A percentile compares a stretch with the other conserved stretches of the same genome.
phyloP scores from a whole-genome alignment of 2,329 filamentous ascomycete genomes.

The Peltaster fructicola region DNA sequence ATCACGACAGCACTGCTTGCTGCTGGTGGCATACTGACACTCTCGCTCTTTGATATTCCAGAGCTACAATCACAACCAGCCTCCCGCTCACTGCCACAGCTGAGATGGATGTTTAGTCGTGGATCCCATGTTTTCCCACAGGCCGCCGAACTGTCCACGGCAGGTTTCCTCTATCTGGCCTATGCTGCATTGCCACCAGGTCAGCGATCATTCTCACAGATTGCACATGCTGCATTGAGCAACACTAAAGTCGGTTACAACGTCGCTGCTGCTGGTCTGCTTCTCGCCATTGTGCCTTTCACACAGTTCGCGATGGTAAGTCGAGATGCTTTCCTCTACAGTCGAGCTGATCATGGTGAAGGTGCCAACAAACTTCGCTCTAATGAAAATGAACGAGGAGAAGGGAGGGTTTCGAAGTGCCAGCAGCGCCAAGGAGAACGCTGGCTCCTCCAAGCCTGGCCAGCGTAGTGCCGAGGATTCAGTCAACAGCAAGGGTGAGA shows the following conservation, averaged over 20 bases:
- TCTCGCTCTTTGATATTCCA: conserved; percentile 11
- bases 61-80: conserved; percentile 12
- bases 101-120: conserved; percentile 11
- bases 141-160: conserved; percentile 7
- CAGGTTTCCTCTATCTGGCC: conserved; percentile 11
- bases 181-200: conserved; percentile 6
- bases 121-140: conserved; percentile 12
- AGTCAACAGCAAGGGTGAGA: conserved; percentile 7
- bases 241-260: conserved; percentile 9
- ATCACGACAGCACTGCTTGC: conserved; percentile 10
- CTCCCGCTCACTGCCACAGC: conserved; percentile 9
- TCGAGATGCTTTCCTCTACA: too few relatives aligned
- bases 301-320: too few relatives aligned
- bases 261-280: conserved; percentile 9
- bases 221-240: conserved; percentile 6
- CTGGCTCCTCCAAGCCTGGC: conserved; percentile 5
- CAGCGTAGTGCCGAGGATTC: conserved; percentile 10
- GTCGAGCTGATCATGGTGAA: too few relatives aligned
- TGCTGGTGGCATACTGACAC: conserved; percentile 9
- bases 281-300: conserved; percentile 9
- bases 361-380: conserved; percentile 13
- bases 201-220: conserved; percentile 3
- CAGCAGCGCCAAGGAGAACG: conserved; percentile 6
- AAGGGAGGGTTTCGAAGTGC: conserved; percentile 10
- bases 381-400: conserved; percentile 13